phyloP scores from a whole-genome alignment of 768 basidiomycete species.

The Pulveroboletus sp. region DNA sequence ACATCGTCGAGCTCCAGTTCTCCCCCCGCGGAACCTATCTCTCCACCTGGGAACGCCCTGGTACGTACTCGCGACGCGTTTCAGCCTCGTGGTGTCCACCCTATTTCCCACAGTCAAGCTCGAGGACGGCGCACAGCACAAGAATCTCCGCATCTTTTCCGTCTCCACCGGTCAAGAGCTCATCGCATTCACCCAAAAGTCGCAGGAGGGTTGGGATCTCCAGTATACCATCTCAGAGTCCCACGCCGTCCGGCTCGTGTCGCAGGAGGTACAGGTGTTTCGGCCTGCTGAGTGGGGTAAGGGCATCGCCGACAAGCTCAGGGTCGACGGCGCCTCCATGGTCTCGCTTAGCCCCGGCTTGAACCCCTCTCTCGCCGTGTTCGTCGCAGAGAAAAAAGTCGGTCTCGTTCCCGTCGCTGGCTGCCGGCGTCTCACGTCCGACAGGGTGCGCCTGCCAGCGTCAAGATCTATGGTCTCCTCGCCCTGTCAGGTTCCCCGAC shows the following conservation, averaged over 20 bases:
- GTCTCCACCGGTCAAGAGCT: conserved; percentile 84
- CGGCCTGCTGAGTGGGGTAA: conserved; percentile 75
- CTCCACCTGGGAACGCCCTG: conserved; percentile 92
- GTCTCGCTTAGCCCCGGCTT: conserved; percentile 77
- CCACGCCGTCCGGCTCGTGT: conserved; percentile 76
- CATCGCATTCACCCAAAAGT: conserved; percentile 83
- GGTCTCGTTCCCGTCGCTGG: conserved; percentile 3
- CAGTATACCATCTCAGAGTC: conserved; percentile 90
- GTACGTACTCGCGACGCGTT: conserved; percentile 35
- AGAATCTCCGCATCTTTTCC: conserved; percentile 90
- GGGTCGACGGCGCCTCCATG: conserved; percentile 76
- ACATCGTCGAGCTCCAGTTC: conserved; percentile 81
- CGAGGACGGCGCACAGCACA: conserved; percentile 88
- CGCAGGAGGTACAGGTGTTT: conserved; percentile 80
- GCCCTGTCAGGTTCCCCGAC: conserved; percentile 61
- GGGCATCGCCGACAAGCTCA: conserved; percentile 77
- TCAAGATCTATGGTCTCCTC: conserved; percentile 78
- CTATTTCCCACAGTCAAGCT: conserved; percentile 55
- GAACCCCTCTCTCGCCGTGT: conserved; percentile 87
- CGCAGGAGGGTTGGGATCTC: conserved; percentile 85
- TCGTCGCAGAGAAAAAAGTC: conserved; percentile 91
- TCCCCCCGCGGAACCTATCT: conserved; percentile 92
- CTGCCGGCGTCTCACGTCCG: not conserved
- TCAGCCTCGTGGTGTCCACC: conserved; percentile 28
- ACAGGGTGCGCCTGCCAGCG: conserved; percentile 81